Conservation (phyloP, 805 yeast species). For the Wickerhamiella lipophila region DNA sequence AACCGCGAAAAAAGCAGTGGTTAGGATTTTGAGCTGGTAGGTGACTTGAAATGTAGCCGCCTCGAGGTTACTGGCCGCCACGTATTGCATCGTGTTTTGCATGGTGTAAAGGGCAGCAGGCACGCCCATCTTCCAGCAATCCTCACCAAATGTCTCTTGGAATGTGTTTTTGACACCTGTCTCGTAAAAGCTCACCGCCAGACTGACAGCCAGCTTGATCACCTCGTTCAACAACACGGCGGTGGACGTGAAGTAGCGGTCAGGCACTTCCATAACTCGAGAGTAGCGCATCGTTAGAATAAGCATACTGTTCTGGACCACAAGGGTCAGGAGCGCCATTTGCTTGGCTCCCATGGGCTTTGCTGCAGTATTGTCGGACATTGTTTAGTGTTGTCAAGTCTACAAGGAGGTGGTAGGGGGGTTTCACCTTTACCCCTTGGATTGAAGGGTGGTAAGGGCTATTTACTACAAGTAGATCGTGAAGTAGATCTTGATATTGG, state of each 20-base stretch:
- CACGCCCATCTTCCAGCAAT: slow-evolving; percentile 32
- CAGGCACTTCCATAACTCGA: slow-evolving; percentile 30
- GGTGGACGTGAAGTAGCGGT: slow-evolving; percentile 30
- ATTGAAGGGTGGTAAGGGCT: too few species aligned
- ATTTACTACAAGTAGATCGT: too few species aligned
- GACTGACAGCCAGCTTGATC: slow-evolving; percentile 28
- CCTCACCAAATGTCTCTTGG: slow-evolving; percentile 27
- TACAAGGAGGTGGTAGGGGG: not conserved
- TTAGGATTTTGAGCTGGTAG: slow-evolving; percentile 33
- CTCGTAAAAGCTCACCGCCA: slow-evolving; percentile 20
- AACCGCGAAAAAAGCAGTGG: slow-evolving; percentile 34
- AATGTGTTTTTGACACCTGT: slow-evolving; percentile 22
- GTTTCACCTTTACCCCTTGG: not conserved
- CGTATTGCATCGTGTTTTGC: slow-evolving; percentile 32
- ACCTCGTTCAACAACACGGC: slow-evolving; percentile 33
- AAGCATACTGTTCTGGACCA: slow-evolving; percentile 31
- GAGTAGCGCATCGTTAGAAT: slow-evolving; percentile 34
- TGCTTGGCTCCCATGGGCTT: slow-evolving; percentile 19
- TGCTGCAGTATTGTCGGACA: not conserved
- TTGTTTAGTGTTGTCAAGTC: not conserved
- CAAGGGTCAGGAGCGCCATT: slow-evolving; percentile 29
- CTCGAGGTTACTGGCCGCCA: slow-evolving; percentile 32
- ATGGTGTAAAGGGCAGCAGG: slow-evolving; percentile 33
- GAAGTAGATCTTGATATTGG: too few species aligned
- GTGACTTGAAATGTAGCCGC: slow-evolving; percentile 36